Evolutionary conservation across 2,329 filamentous ascomycete species (phyloP), one percentile per base, ranked within the genome.

Genomic region (Didymella keratinophila): DNA sequence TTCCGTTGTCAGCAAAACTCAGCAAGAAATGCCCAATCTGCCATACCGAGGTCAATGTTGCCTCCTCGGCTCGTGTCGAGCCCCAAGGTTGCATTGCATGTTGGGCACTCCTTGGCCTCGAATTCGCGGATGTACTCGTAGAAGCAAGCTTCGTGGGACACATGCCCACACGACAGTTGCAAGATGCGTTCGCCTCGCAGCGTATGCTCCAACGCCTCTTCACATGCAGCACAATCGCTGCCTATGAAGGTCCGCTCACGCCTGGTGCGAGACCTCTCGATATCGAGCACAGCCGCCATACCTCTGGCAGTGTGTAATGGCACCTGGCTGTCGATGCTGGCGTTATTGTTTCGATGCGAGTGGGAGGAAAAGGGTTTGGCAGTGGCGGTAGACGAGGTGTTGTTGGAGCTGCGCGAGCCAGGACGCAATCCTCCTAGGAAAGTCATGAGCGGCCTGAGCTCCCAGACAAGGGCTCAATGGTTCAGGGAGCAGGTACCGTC

Each of bases 111-210:
- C 71, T 98, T 93, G 52, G 91, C 91, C 67, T 98, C 93, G 58
- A 94, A 91, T 73, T 97, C 94, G 71, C 92, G 91, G 70, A 99
- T 96, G 75, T 96, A 97, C 78, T 99, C 95, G 80, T 98, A 98
- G 76, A 99, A 98, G 79, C 95, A 99, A 34, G 94, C 95, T 78
- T 98, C 95, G 76, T 99, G 95, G 11, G 94, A 93, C 60, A 99
- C 94, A 78, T 99, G 95, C n/a, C 89, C 87, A 78, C 95, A 99
- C 6, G 93, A 96, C 71, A 99, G 95, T 76, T 98, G 95, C 52
- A 99, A 82, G 61, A 99, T 93, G 66, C 93, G 88, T 80, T 99
- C 95, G 59, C 95, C 95, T 49, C 91, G 90, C 45, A 99, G 84
- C 3, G 93, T 99, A 77, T 98, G 94, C 78, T 98, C 95, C 62